phyloP scores from a whole-genome alignment of 352 stramenopile genomes.

The Stephanocyclus meneghinianus region DNA sequence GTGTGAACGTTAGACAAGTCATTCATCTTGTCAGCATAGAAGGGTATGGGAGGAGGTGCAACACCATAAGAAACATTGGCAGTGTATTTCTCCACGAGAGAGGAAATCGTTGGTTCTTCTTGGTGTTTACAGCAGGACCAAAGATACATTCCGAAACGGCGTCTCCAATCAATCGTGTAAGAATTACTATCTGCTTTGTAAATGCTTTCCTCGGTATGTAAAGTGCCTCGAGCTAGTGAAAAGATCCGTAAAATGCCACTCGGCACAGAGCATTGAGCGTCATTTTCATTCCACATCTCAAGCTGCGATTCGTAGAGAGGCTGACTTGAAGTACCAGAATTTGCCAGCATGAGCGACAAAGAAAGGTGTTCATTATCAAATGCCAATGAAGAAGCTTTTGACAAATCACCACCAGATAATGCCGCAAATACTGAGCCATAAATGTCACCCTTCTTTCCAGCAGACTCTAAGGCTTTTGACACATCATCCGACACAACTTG shows the following conservation, averaged over 20 bases:
- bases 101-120: slow-evolving; percentile 39
- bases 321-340: slow-evolving; percentile 32
- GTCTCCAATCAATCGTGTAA: slow-evolving; percentile 70
- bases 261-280: slow-evolving; percentile 35
- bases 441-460: slow-evolving; percentile 38
- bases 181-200: slow-evolving; percentile 48
- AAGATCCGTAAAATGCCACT: slow-evolving; percentile 57
- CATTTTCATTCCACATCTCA: slow-evolving; percentile 58
- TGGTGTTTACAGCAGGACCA: slow-evolving; percentile 37
- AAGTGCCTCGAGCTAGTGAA: slow-evolving; percentile 52
- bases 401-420: slow-evolving; percentile 61
- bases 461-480: slow-evolving; percentile 28
- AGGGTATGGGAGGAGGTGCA: slow-evolving; percentile 51
- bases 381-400: slow-evolving; percentile 61
- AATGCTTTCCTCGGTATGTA: slow-evolving; percentile 61
- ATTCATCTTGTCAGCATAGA: slow-evolving; percentile 34
- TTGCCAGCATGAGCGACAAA: slow-evolving; percentile 63
- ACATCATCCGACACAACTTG: slow-evolving; percentile 39
- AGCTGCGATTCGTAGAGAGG: slow-evolving; percentile 50
- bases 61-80: slow-evolving; percentile 51
- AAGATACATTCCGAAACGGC: slow-evolving; percentile 66
- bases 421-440: slow-evolving; percentile 70
- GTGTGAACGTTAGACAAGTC: slow-evolving; percentile 15
- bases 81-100: slow-evolving; percentile 58
- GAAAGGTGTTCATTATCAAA: slow-evolving; percentile 51